phyloP scores from a whole-genome alignment of 805 yeast genomes.

The Candida pseudofarinosa region DNA sequence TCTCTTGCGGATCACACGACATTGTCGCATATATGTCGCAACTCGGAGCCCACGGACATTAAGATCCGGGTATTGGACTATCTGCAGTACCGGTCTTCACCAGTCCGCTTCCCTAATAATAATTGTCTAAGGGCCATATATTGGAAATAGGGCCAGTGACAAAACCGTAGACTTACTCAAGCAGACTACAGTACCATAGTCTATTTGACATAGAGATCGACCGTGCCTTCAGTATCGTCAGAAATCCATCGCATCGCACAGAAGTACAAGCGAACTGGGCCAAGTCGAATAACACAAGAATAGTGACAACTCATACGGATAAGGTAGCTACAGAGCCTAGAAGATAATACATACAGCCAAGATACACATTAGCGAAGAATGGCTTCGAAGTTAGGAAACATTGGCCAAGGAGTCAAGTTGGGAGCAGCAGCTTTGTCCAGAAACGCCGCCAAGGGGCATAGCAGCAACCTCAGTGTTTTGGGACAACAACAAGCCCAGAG shows the following conservation, averaged over 20 bases:
- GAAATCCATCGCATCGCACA: not conserved
- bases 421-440: slow-evolving; percentile 32
- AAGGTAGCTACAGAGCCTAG: slow-evolving; percentile 1
- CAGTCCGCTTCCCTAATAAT: not conserved
- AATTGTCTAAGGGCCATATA: not conserved
- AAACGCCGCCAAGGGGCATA: slow-evolving; percentile 13
- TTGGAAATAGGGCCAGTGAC: not conserved
- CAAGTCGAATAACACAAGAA: not conserved
- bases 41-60: not conserved
- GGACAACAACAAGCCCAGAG: slow-evolving; percentile 35
- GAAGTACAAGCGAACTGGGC: not conserved
- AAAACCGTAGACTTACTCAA: no score
- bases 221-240: not conserved
- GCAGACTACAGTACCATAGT: no score
- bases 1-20: no score
- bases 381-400: slow-evolving; percentile 27
- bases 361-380: slow-evolving; percentile 7
- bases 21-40: not conserved
- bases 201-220: no score
- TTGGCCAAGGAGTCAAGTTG: slow-evolving; percentile 42
- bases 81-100: not conserved
- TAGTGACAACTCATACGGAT: not conserved
- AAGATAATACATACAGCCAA: not conserved
- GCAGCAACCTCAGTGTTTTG: slow-evolving; percentile 20
- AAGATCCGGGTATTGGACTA: not conserved